Evolutionary conservation across 257 asterid species (phyloP), one percentile per base, ranked within the genome.

Genomic region (Lithospermum erythrorhizon): DNA sequence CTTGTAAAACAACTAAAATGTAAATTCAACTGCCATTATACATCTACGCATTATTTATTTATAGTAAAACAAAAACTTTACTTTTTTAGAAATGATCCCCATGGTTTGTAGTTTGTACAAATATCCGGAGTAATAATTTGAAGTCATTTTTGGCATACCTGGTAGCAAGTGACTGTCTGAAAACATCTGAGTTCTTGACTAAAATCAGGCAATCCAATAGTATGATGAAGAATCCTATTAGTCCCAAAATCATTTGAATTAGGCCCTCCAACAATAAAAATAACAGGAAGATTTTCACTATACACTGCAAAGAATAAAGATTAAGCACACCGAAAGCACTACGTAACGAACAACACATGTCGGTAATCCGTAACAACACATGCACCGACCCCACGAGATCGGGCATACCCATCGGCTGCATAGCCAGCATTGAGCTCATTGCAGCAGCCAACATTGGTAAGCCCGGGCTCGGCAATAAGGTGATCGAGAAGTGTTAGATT

Each of bases 381-480:
- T 0, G 93, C 90, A 19, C 95, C 91, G 14, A 85, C 85, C 0
- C 96, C 94, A 0, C 93, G 82, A 6, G 70, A 76, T 1, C 96
- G 58, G 1, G 96, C 96, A 35, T 85, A 88, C 0, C 96, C 96
- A 7, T 88, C 96, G 9, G 96, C 96, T 3, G 95, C 96, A 60
- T 88, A 88, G 9, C 95, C 95, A 0, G 95, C 96, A 11, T 88
- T 88, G 18, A 88, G 88, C 76, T 88, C 96, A 48, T 88, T 88
- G 56, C 96, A 88, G 75, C 96, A 85, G 0, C 96, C 95, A 61
- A 88, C 54, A 60, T 88, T 88, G 18, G 51, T 81, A 11, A 88
- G 81, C 20, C 67, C 79, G 1, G 95, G 95, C 76, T 85, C 95
- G 18, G 95, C 93, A 4, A 87, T 87, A 16, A 87, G 84, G 77